phyloP scores from a whole-genome alignment of 371 early-diverging fungal species.

The Lichtheimia corymbifera region DNA sequence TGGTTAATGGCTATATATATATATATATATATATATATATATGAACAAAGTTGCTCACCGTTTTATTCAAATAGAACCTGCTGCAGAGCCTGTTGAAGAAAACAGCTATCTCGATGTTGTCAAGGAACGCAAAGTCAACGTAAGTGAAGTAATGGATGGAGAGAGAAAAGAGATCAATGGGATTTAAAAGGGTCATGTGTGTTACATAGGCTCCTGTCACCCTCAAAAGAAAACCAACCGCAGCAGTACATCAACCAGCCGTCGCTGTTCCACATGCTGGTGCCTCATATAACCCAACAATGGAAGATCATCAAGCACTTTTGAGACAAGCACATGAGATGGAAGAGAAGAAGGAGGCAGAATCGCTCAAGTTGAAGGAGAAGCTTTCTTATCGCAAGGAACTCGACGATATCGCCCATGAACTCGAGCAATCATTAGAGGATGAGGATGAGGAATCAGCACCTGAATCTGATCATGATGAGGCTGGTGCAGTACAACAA shows the following conservation, averaged over 20 bases:
- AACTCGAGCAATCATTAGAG: constrained; percentile 9
- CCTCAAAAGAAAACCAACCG: constrained; percentile 48
- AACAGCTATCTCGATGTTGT: constrained; percentile 21
- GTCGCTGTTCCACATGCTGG: constrained; percentile 82
- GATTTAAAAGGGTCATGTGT: neutral
- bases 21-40: neutral
- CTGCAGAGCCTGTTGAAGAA: constrained; percentile 1
- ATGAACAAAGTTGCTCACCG: neutral
- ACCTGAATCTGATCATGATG: constrained; percentile 27
- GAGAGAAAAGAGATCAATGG: neutral
- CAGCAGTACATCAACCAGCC: constrained; percentile 56
- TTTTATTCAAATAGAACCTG: neutral
- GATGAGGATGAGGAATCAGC: constrained; percentile 19
- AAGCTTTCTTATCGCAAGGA: constrained; percentile 15
- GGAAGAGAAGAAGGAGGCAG: constrained; percentile 37
- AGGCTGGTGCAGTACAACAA: constrained; percentile 15
- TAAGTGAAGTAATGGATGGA: constrained; percentile 1
- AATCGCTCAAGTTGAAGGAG: constrained; percentile 11
- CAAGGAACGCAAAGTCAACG: constrained; percentile 29
- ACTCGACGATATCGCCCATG: constrained; percentile 10
- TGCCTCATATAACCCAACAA: constrained; percentile 87
- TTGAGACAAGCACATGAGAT: constrained; percentile 51
- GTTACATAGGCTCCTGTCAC: constrained; percentile 56
- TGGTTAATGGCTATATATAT: neutral
- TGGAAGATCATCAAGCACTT: constrained; percentile 74